These are phyloP conservation scores for Aspergillus sparsus DNA, from an alignment of 495 filamentous ascomycete species.

Conservation along the genomic window DNA sequence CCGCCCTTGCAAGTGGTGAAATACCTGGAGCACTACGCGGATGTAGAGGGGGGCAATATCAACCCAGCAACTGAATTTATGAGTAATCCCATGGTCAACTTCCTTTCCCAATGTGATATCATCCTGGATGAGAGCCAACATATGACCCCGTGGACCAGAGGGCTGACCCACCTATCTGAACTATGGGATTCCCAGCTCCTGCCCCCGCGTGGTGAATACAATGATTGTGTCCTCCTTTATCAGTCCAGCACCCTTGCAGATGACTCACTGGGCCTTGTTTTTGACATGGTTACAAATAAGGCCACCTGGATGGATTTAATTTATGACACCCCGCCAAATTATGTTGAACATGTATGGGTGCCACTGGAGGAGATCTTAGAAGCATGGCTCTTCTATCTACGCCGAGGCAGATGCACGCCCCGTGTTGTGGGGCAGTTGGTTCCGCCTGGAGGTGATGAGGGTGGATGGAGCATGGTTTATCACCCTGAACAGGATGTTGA, in stretches of 20 bases:
- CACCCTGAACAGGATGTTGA: neutral
- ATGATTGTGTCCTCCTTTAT: neutral
- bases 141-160: neutral
- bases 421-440: neutral
- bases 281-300: slow-evolving; percentile 1
- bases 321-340: neutral
- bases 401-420: neutral
- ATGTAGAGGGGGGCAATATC: neutral
- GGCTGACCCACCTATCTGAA: neutral
- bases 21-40: neutral
- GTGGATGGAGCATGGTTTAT: neutral
- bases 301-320: neutral
- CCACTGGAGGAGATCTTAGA: slow-evolving; percentile 1
- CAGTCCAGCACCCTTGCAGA: neutral
- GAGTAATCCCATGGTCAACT: neutral
- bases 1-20: neutral
- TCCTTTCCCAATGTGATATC: neutral
- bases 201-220: neutral
- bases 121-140: neutral
- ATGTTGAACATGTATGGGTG: neutral
- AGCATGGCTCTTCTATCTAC: neutral
- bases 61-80: neutral
- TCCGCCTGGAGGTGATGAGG: neutral
- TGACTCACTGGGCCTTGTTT: neutral
- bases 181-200: neutral